Base-by-base conservation (phyloP, 345 rosid species). In the Orychophragmus violaceus region DNA sequence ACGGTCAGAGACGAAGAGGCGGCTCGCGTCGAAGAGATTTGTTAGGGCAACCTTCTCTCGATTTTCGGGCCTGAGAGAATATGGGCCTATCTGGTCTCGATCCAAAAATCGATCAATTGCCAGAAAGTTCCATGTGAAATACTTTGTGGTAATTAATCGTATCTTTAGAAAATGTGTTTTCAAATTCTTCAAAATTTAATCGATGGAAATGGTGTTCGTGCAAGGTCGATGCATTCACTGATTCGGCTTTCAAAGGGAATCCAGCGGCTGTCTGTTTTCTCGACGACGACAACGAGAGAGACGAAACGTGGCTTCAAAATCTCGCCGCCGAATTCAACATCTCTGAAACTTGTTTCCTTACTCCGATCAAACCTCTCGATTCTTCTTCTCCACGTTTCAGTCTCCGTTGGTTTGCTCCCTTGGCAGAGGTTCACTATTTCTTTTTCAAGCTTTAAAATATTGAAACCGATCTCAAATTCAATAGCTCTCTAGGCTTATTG, bases 211-310 rank as follows among this genome's bases (percentile, higher is more conserved):
- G n/a, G n/a, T n/a, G n/a, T n/a, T n/a, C n/a, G n/a, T n/a, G n/a
- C n/a, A n/a, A n/a, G 74, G 97, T 88, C 8, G 94, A 91, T 49
- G 91, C 96, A 3, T 91, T 91, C 78, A 77, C 90, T 0, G 92
- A 81, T 23, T 62, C 84, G 1, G 78, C 95, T 4, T 91, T 88
- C 81, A 82, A 81, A 81, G 94, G 98, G 5, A 91, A 87, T 67
- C 98, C 96, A 11, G 94, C 94, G 0, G 91, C 91, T 0, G 96
- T 91, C 13, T 91, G 96, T 52, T 77, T 88, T 58, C 67, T 91
- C 61, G 5, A 56, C 23, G 86, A 83, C 30, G 78, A 86, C 50
- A 84, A 85, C 22, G 78, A 80, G 62, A 79, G 75, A 73, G 88
- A 85, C 24, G 88, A 88, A 14, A 44, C 62, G 13, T 91, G 98